phyloP scores from a whole-genome alignment of 2,329 filamentous ascomycete genomes.

The Bertia moriformis region DNA sequence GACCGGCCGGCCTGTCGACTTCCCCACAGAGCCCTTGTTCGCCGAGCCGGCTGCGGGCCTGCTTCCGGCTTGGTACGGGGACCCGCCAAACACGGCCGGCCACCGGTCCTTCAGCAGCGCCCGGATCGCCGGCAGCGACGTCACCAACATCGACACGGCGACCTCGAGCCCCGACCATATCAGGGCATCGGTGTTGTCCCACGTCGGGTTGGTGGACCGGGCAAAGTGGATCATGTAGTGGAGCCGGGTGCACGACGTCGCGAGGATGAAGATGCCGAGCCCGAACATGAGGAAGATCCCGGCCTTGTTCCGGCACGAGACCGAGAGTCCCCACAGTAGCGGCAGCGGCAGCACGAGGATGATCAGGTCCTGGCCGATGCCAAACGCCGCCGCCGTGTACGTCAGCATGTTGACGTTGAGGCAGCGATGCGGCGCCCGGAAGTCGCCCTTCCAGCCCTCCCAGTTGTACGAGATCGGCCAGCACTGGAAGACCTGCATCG shows the following conservation, averaged over 20 bases:
- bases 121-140: neutral
- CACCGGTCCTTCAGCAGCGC: neutral
- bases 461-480: conserved; percentile 15
- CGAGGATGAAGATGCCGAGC: conserved; percentile 18
- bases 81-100: neutral
- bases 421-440: conserved; percentile 9
- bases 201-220: conserved; percentile 13
- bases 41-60: too few relatives aligned
- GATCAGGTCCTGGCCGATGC: conserved; percentile 18
- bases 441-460: conserved; percentile 15
- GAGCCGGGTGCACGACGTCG: conserved; percentile 19
- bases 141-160: neutral
- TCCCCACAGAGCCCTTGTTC: too few relatives aligned
- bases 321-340: conserved; percentile 13
- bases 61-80: too few relatives aligned
- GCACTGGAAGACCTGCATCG: conserved; percentile 20
- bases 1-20: too few relatives aligned
- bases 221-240: conserved; percentile 17
- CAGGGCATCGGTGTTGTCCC: neutral
- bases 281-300: conserved; percentile 20
- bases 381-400: conserved; percentile 13
- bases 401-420: conserved; percentile 16
- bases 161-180: neutral
- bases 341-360: conserved; percentile 19
- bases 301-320: conserved; percentile 9